Percentiles rank a stretch among this genome's conserved stretches.
phyloP scores from a whole-genome alignment of 192 early-diverging fungal species.

The Ramicandelaber brevisporus region DNA sequence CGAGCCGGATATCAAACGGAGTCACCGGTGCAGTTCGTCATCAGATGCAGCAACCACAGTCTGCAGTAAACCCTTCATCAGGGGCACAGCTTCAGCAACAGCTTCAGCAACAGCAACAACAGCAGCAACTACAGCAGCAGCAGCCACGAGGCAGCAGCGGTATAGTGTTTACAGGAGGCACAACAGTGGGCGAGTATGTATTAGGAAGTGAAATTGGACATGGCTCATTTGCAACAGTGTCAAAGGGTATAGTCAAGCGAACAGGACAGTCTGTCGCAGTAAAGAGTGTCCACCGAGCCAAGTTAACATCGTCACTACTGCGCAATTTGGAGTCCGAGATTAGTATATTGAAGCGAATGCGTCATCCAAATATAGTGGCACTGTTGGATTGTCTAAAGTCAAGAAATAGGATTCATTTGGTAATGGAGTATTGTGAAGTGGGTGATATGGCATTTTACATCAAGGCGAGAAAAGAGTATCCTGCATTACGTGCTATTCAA shows the following conservation, averaged over 20 bases:
- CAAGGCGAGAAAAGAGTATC: conserved; percentile 27
- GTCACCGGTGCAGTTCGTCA: too few species aligned
- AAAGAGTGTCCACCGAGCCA: conserved; percentile 69
- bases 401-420: conserved; percentile 74
- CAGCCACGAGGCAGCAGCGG: too few species aligned
- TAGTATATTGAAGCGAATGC: conserved; percentile 61
- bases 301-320: conserved; percentile 69
- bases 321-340: conserved; percentile 95
- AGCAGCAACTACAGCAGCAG: too few species aligned
- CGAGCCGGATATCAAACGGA: too few species aligned
- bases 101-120: too few species aligned
- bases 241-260: conserved; percentile 47
- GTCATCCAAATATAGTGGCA: conserved; percentile 68
- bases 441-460: conserved; percentile 86
- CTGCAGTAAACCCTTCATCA: too few species aligned
- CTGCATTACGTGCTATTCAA: conserved; percentile 13
- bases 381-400: conserved; percentile 81
- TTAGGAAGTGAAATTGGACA: conserved; percentile 67
- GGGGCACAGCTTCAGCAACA: too few species aligned
- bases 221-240: conserved; percentile 92
- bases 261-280: too few species aligned
- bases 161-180: too few species aligned
- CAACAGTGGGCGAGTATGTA: conserved; percentile 63
- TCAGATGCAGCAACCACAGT: too few species aligned
- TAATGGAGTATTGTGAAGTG: conserved; percentile 95